These are phyloP conservation scores for Pyrenula aspistea DNA, from an alignment of 495 filamentous ascomycete genomes.

Conservation along the genomic window DNA sequence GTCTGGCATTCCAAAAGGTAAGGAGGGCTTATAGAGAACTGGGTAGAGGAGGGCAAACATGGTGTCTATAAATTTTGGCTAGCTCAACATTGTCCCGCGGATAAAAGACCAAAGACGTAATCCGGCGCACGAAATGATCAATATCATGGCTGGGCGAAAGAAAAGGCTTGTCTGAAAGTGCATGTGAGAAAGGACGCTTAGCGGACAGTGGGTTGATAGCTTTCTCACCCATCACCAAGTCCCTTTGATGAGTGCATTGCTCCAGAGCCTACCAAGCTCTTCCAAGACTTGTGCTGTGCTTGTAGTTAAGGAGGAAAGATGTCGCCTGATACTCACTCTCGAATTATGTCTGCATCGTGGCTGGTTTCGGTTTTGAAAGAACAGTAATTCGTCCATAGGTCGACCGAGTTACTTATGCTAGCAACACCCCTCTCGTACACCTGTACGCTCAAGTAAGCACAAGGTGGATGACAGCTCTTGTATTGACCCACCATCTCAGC, in stretches of 20 bases:
- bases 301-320: conserved; percentile 44
- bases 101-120: conserved; percentile 9
- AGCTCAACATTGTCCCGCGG: background rate
- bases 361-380: conserved; percentile 94
- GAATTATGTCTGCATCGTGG: conserved; percentile 85
- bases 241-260: conserved; percentile 11
- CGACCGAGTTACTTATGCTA: conserved; percentile 84
- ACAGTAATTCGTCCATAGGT: conserved; percentile 96
- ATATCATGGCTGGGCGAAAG: conserved; percentile 17
- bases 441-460: conserved; percentile 23
- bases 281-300: conserved; percentile 19
- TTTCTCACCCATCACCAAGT: conserved; percentile 44
- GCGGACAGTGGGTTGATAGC: conserved; percentile 26
- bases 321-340: conserved; percentile 88
- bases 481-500: conserved; percentile 73
- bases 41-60: conserved; percentile 32
- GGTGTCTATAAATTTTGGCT: conserved; percentile 26
- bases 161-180: conserved; percentile 23
- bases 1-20: conserved; percentile 11
- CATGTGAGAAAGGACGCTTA: conserved; percentile 42
- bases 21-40: conserved; percentile 12
- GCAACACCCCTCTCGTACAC: conserved; percentile 93
- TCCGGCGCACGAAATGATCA: conserved; percentile 10
- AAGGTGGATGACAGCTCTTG: background rate
- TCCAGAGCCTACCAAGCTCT: conserved; percentile 15